Percentiles rank a stretch among this genome's conserved stretches.
Evolutionary conservation across 1,139 yeast genomes (phyloP).

Genomic region (Scheffersomyces segobiensis): DNA sequence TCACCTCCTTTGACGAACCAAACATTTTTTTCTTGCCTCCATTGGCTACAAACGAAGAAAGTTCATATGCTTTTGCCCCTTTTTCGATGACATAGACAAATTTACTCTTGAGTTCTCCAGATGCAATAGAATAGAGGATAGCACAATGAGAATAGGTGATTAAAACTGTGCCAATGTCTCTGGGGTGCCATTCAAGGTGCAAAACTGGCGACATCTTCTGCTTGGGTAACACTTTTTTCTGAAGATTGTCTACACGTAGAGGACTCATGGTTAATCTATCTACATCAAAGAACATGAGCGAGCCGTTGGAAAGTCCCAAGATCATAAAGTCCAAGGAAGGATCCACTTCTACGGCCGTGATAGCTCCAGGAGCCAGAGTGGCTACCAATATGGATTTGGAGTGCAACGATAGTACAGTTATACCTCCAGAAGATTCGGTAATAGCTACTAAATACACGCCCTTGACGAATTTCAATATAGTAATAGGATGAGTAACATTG

Average conservation of each 20-base stretch:
- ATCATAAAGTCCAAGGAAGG: conserved; percentile 88
- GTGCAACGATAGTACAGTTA: conserved; percentile 71
- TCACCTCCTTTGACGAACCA: conserved; percentile 39
- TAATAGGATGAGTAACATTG: conserved; percentile 52
- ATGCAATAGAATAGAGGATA: conserved; percentile 65
- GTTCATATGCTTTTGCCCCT: conserved; percentile 35
- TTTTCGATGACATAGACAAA: conserved; percentile 56
- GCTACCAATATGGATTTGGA: conserved; percentile 58
- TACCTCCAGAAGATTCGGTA: conserved; percentile 48
- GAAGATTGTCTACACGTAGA: conserved; percentile 70
- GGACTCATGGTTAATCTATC: conserved; percentile 74
- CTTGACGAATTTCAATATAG: conserved; percentile 64
- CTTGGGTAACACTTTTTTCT: conserved; percentile 53
- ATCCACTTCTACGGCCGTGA: conserved; percentile 72
- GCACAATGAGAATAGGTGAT: conserved; percentile 74
- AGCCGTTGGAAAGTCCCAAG: conserved; percentile 79
- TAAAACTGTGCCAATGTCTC: conserved; percentile 79
- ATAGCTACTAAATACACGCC: conserved; percentile 78
- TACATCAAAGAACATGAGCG: conserved; percentile 73
- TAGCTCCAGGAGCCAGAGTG: conserved; percentile 59
- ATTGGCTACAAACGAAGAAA: conserved; percentile 32
- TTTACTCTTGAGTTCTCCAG: conserved; percentile 54
- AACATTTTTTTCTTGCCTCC: conserved; percentile 47
- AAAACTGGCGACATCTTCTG: conserved; percentile 61
- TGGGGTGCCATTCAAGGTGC: conserved; percentile 77